Percentiles rank a stretch among this genome's conserved stretches.
Conservation (phyloP, 2,329 filamentous ascomycete genomes). For the Aureobasidium leucospermi region DNA sequence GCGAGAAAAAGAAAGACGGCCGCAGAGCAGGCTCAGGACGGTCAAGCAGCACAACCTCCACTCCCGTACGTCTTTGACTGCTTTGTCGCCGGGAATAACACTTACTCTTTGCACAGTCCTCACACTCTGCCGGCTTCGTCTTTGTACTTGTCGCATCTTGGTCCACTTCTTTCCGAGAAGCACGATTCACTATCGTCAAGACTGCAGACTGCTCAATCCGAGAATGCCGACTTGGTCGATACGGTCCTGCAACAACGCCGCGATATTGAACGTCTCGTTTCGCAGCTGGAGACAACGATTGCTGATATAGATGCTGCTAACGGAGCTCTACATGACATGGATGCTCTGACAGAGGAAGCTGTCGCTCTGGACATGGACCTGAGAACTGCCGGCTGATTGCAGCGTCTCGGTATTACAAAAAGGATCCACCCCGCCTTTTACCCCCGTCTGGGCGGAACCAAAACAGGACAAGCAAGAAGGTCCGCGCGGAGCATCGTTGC, state of each 20-base stretch:
- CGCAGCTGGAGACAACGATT: constrained; percentile 49
- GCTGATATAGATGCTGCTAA: constrained; percentile 43
- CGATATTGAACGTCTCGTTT: constrained; percentile 51
- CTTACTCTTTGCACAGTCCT: constrained; percentile 33
- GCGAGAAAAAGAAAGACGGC: constrained; percentile 46
- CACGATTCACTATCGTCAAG: constrained; percentile 43
- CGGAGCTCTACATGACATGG: constrained; percentile 17
- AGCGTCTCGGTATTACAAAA: neutral
- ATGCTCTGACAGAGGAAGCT: constrained; percentile 23
- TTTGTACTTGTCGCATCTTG: constrained; percentile 52
- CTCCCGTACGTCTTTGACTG: constrained; percentile 11
- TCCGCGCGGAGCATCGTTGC: constrained; percentile 17
- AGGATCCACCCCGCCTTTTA: constrained; percentile 9
- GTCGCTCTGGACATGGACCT: constrained; percentile 25
- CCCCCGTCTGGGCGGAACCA: constrained; percentile 8
- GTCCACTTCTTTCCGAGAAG: constrained; percentile 47
- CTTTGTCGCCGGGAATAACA: constrained; percentile 4
- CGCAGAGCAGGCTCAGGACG: constrained; percentile 30
- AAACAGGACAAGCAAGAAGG: neutral
- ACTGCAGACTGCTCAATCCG: constrained; percentile 42
- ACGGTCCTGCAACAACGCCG: constrained; percentile 46
- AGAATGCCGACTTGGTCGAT: constrained; percentile 46
- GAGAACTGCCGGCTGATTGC: constrained; percentile 17
- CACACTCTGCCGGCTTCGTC: constrained; percentile 52
- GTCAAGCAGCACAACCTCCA: constrained; percentile 19